Evolutionary conservation across 495 filamentous ascomycete species (phyloP), one percentile per base, ranked within the genome.

Genomic region (Lepraria neglecta): DNA sequence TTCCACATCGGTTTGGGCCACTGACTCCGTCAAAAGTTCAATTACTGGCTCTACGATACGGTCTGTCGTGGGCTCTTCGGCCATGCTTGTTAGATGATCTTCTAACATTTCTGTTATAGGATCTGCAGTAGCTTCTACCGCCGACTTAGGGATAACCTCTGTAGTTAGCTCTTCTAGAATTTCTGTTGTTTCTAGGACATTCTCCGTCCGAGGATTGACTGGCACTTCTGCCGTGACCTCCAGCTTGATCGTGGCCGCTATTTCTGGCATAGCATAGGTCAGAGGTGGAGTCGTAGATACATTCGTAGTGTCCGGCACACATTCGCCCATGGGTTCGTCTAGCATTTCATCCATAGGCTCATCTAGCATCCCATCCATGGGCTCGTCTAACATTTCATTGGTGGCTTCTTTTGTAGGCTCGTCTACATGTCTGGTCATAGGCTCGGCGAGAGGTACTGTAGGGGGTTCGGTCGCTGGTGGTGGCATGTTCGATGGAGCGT

Each of bases 351-450:
- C 48, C 27, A 52, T 33, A 31, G 27, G 48, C 27, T 31, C 12
- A 31, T 52, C 48, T 31, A 52, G 14, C 48, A 52, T 52, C 28
- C 17, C 48, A 28, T 52, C 48, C 27, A 52, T n/a, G 12, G 57
- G 33, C 27, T 59, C 19, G 17, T 42, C 12, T 50, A 27, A 12
- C 28, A 42, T 42, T 15, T 40, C n/a, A 35, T 51, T 17, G 3
- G 31, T 38, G 11, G 35, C 40, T 9, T 14, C 35, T 9, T 28
- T 47, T 43, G 44, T 12, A 38, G 11, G 21, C 31, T 42, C 57
- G 14, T 35, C 24, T 0, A 38, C 42, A 51, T 30, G 17, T n/a
- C 38, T 30, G 15, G 27, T 28, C 38, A 11, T 7, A 59, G 57
- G 21, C 45, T 59, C 57, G 27, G n/a, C 15, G n/a, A 28, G 19